Evolutionary conservation across 257 asterid genomes (phyloP), one percentile per base, ranked within the genome.

Genomic region (Linderniella brevidens): DNA sequence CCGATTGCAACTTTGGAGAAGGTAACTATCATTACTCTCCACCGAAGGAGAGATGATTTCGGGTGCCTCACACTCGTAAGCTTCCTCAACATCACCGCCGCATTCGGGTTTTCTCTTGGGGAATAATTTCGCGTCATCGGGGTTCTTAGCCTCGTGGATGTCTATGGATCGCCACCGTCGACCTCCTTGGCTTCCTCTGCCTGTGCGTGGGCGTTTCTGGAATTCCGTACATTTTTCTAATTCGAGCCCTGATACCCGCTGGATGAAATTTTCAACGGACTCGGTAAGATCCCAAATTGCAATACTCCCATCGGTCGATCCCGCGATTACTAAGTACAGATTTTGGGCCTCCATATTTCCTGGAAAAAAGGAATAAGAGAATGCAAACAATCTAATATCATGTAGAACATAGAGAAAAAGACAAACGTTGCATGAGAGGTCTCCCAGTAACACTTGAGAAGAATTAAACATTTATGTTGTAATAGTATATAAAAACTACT

Each of bases 111-210:
- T 59, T 59, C 46, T 78, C 19, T 19, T 61, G 29, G 44, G 40
- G 54, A 43, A 49, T 49, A 29, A 52, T 64, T 52, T 52, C 29
- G 49, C 66, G 9, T 63, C 54, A 55, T 61, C 77, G 60, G 62
- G 69, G 62, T n/a, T n/a, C n/a, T 71, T 73, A 51, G 69, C 55
- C 32, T 58, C 58, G 53, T 63, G 66, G 50, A 54, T 52, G 49
- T 63, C 79, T 42, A 73, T 54, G 51, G 76, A 65, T 54, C 79
- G 77, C 93, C 96, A 61, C 77, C 72, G 18, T 53, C 98, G 68
- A 50, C 98, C 98, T 54, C 98, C 98, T 70, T 81, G 96, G 70
- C 98, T 88, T 60, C 98, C 98, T 68, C 98, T 76, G 46, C 96
- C 98, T 16, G 98, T 84, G 37, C 72, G 90, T 17, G 98, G 98